Percentiles rank a stretch among this genome's conserved stretches.
These are phyloP conservation scores for Ammopiptanthus mongolicus DNA, from an alignment of 306 rosid genomes.

Conservation along the genomic window DNA sequence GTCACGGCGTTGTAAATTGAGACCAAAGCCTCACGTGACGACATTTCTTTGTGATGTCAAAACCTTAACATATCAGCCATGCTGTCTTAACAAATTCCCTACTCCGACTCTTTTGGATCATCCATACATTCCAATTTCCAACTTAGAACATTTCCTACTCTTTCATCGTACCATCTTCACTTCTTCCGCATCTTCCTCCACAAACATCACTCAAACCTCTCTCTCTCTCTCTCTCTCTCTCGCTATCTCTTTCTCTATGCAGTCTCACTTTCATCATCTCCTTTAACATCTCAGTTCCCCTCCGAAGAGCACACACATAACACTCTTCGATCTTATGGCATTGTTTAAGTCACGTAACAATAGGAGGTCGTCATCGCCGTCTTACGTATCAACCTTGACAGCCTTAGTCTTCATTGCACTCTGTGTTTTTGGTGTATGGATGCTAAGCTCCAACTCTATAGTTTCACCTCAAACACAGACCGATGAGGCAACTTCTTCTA, in stretches of 20 bases:
- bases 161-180: conserved; percentile 11
- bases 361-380: conserved; percentile 56
- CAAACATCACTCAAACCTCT: conserved; percentile 16
- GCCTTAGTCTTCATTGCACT: conserved; percentile 49
- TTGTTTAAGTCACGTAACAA: conserved; percentile 50
- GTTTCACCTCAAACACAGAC: conserved; percentile 21
- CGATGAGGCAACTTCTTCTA: conserved; percentile 11
- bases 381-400: conserved; percentile 56
- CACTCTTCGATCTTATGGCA: conserved; percentile 45
- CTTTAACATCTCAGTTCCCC: conserved; percentile 7
- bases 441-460: conserved; percentile 45
- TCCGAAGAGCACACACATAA: neutral
- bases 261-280: conserved; percentile 16
- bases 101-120: conserved; percentile 77
- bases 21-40: neutral
- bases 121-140: conserved; percentile 41
- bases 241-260: neutral
- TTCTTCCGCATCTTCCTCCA: conserved; percentile 2
- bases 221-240: neutral
- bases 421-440: conserved; percentile 67
- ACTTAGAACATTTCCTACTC: conserved; percentile 27
- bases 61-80: conserved; percentile 1
- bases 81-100: conserved; percentile 31
- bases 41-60: neutral
- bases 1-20: neutral